These are phyloP conservation scores for Linum trigynum DNA, from an alignment of 345 rosid genomes.

Conservation along the genomic window DNA sequence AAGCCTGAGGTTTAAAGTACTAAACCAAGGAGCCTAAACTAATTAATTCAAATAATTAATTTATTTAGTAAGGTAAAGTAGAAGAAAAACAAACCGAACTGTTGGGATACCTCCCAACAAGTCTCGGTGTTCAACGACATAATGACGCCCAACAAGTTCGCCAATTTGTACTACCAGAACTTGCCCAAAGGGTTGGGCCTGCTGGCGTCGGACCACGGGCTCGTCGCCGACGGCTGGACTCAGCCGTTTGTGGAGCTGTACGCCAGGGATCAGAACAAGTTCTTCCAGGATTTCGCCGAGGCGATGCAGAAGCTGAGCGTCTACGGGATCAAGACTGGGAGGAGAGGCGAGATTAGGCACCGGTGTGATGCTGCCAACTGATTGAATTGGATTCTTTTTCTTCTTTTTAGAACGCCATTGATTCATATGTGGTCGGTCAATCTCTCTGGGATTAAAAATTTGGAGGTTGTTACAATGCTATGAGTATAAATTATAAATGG, in stretches of 20 bases:
- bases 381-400: conserved; percentile 1
- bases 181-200: conserved; percentile 71
- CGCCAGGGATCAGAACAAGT: conserved; percentile 49
- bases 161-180: conserved; percentile 72
- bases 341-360: conserved; percentile 82
- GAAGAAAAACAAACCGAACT: no score
- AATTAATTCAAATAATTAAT: no score
- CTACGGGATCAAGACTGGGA: conserved; percentile 61
- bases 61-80: no score
- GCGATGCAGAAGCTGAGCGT: conserved; percentile 86
- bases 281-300: conserved; percentile 55
- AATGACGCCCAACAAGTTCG: conserved; percentile 83
- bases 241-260: conserved; percentile 58
- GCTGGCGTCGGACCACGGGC: conserved; percentile 66
- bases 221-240: conserved; percentile 46
- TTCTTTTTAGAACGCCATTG: background rate
- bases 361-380: conserved; percentile 80
- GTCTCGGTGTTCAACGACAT: conserved; percentile 85
- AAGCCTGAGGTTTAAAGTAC: no score
- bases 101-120: no score
- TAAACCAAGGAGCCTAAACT: no score
- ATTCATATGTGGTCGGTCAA: background rate
- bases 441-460: background rate
- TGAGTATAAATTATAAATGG: no score
- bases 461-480: no score